Evolutionary conservation across 495 filamentous ascomycete genomes (phyloP).

Genomic region (Penicillium manginii): DNA sequence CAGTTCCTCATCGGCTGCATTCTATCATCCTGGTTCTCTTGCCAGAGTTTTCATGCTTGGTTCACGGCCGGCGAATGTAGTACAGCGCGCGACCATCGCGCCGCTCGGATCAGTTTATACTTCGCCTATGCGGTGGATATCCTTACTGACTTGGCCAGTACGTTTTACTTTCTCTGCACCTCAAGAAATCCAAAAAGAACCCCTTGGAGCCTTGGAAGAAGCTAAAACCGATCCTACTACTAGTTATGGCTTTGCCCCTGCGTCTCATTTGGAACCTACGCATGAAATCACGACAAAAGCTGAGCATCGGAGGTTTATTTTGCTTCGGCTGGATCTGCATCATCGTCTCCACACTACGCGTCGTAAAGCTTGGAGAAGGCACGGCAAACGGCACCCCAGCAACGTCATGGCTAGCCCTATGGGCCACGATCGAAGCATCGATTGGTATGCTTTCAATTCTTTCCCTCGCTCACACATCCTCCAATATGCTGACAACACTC

Average conservation of each 20-base stretch:
- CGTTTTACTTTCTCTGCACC: slow-evolving; percentile 4
- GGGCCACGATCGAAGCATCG: slow-evolving; percentile 31
- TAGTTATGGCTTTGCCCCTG: slow-evolving; percentile 55
- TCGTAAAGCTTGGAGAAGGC: slow-evolving; percentile 32
- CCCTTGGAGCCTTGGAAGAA: too few species aligned
- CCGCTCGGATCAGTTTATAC: slow-evolving; percentile 45
- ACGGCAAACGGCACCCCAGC: slow-evolving; percentile 15
- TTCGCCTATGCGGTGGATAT: slow-evolving; percentile 46
- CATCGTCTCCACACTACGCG: slow-evolving; percentile 52
- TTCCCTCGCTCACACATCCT: neutral
- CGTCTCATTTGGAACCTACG: slow-evolving; percentile 53
- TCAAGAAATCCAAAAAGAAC: slow-evolving; percentile 12
- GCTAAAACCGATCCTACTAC: neutral
- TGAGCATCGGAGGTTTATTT: slow-evolving; percentile 52
- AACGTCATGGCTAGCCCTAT: slow-evolving; percentile 31
- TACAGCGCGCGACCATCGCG: slow-evolving; percentile 33
- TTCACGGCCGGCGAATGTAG: slow-evolving; percentile 40
- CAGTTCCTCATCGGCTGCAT: slow-evolving; percentile 40
- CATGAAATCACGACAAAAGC: slow-evolving; percentile 48
- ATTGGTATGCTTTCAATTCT: slow-evolving; percentile 21
- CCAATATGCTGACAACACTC: neutral
- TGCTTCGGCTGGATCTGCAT: slow-evolving; percentile 56
- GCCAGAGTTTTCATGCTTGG: slow-evolving; percentile 40
- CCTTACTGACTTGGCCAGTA: slow-evolving; percentile 50
- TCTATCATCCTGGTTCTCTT: slow-evolving; percentile 41